Percentiles rank a stretch among this genome's conserved stretches.
Conservation (phyloP, 78 protist genomes). For the Pigoraptor vietnamica region DNA sequence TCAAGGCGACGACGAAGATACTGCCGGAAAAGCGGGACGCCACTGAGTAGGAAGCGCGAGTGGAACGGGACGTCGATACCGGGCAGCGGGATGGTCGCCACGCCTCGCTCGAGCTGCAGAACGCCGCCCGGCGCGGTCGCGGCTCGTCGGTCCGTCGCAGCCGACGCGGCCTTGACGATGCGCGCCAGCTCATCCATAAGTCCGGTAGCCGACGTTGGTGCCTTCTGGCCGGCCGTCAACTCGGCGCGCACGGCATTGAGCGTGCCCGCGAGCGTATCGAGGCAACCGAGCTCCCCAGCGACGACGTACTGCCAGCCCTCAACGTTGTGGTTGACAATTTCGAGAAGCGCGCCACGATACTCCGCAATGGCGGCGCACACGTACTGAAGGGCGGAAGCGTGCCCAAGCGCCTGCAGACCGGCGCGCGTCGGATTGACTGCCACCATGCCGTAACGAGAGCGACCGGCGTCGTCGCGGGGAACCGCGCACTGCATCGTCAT, state of each 20-base stretch:
- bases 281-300: constrained; percentile 35
- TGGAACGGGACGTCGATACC: constrained; percentile 83
- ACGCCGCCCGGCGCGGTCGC: background rate
- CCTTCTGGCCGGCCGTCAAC: background rate
- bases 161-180: background rate
- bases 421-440: constrained; percentile 58
- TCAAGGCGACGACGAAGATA: constrained; percentile 10
- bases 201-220: background rate
- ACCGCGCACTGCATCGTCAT: constrained; percentile 66
- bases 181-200: background rate
- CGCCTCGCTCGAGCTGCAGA: constrained; percentile 29
- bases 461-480: constrained; percentile 30
- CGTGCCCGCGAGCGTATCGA: constrained; percentile 27
- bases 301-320: constrained; percentile 54
- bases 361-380: background rate
- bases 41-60: constrained; percentile 35
- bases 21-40: constrained; percentile 56
- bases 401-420: background rate
- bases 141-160: background rate
- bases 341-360: constrained; percentile 7
- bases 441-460: constrained; percentile 56
- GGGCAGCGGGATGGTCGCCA: constrained; percentile 57
- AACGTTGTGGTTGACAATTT: constrained; percentile 70
- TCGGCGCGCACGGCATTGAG: constrained; percentile 14
- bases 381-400: background rate